Percentiles rank a stretch among this genome's conserved stretches.
Conservation (phyloP, 2,329 filamentous ascomycete genomes). For the Penicillium sp. region DNA sequence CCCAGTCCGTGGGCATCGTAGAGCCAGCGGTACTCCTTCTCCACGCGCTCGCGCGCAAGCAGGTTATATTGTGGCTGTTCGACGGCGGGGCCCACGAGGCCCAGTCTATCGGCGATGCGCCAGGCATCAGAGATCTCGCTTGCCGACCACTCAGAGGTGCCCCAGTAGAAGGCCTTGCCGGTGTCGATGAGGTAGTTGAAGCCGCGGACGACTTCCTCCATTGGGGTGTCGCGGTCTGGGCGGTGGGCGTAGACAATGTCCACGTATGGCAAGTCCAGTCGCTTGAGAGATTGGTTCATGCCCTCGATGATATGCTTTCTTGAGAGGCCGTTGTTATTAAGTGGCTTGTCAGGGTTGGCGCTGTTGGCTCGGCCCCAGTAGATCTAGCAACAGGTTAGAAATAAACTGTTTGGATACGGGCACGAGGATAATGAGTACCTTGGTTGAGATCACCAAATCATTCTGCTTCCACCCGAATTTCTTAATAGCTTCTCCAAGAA, state of each 20-base stretch:
- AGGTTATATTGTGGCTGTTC: slow-evolving; percentile 70
- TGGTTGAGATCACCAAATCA: slow-evolving; percentile 60
- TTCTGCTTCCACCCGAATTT: slow-evolving; percentile 59
- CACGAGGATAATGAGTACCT: slow-evolving; percentile 32
- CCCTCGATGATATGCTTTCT: slow-evolving; percentile 71
- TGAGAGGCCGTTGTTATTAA: slow-evolving; percentile 68
- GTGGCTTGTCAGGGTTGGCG: slow-evolving; percentile 58
- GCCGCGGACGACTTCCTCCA: slow-evolving; percentile 68
- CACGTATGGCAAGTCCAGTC: slow-evolving; percentile 66
- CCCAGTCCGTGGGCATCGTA: slow-evolving; percentile 62
- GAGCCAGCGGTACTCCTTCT: slow-evolving; percentile 61
- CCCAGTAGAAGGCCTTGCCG: slow-evolving; percentile 71
- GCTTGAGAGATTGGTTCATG: slow-evolving; percentile 59
- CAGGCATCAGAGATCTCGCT: slow-evolving; percentile 66
- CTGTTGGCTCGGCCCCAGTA: slow-evolving; percentile 65
- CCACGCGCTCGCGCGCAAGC: slow-evolving; percentile 62
- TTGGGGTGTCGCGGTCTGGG: slow-evolving; percentile 66
- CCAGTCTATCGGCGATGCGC: slow-evolving; percentile 60
- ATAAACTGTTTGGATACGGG: no score
- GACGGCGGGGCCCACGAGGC: slow-evolving; percentile 63
- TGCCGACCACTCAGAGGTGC: slow-evolving; percentile 67
- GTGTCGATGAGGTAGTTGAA: slow-evolving; percentile 70
- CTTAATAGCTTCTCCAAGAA: slow-evolving; percentile 59
- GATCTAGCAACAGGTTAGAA: slow-evolving; percentile 42
- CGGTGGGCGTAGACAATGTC: slow-evolving; percentile 70